phyloP scores from a whole-genome alignment of 2,329 filamentous ascomycete genomes.

The Colletotrichum spinosum region DNA sequence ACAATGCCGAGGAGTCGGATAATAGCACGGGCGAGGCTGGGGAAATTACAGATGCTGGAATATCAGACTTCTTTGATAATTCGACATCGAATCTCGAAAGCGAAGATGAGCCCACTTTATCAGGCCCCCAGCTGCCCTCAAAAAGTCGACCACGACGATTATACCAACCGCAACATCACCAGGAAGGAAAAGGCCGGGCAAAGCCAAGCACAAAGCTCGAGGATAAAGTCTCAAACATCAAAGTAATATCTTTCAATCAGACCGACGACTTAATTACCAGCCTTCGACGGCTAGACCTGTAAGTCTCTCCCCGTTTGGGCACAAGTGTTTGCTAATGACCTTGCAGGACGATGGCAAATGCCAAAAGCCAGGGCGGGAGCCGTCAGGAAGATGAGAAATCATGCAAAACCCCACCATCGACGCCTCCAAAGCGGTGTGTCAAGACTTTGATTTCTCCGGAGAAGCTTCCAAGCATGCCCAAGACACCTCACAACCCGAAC shows the following conservation, averaged over 20 bases:
- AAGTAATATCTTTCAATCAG: conserved; percentile 5
- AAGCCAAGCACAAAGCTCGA: background rate
- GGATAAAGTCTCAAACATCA: background rate
- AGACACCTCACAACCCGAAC: conserved; percentile 63
- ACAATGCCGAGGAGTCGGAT: conserved; percentile 6
- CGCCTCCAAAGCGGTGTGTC: conserved; percentile 39
- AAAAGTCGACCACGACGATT: background rate
- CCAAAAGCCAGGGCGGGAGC: background rate
- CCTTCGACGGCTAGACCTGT: conserved; percentile 29
- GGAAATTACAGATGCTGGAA: conserved; percentile 33
- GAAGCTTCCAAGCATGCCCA: conserved; percentile 57
- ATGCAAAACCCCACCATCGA: conserved; percentile 21
- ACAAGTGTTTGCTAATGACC: background rate
- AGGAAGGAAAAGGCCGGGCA: no score
- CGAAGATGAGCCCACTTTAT: background rate
- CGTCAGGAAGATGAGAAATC: background rate
- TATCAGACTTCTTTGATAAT: conserved; percentile 28
- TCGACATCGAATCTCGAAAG: conserved; percentile 23
- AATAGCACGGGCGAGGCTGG: conserved; percentile 21
- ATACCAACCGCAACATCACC: no score
- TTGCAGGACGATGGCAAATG: background rate
- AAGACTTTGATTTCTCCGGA: conserved; percentile 44
- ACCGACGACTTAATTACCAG: conserved; percentile 24
- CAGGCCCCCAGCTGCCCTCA: background rate
- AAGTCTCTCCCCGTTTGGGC: background rate